Evolutionary conservation across 768 basidiomycete species (phyloP).

Genomic region (Termitomyces sp.): DNA sequence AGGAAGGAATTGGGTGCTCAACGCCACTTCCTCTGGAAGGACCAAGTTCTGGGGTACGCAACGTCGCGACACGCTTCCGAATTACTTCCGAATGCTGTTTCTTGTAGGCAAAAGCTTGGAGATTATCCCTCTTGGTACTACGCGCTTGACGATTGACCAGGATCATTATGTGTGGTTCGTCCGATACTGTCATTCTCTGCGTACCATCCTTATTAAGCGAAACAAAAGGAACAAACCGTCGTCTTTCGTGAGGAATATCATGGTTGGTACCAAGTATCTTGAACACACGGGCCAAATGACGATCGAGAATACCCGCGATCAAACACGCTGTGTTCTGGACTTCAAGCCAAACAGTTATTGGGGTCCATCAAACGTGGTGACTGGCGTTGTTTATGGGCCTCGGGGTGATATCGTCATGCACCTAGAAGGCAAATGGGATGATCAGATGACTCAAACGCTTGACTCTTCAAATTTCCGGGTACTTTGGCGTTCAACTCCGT

Average conservation of each 20-base stretch:
- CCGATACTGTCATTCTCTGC: not conserved
- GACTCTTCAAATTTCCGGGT: conserved; percentile 66
- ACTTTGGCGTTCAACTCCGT: conserved; percentile 73
- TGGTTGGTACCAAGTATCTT: conserved; percentile 88
- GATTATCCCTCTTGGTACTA: conserved; percentile 74
- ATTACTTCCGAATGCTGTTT: conserved; percentile 12
- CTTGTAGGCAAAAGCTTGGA: conserved; percentile 80
- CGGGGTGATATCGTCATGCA: conserved; percentile 51
- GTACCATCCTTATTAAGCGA: not conserved
- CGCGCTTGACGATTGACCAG: conserved; percentile 58
- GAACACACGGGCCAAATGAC: conserved; percentile 81
- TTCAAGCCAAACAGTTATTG: conserved; percentile 87
- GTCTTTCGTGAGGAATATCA: conserved; percentile 83
- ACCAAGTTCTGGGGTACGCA: conserved; percentile 87
- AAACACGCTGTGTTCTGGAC: conserved; percentile 63
- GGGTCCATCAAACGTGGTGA: conserved; percentile 71
- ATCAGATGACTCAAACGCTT: conserved; percentile 65
- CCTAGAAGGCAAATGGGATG: conserved; percentile 91
- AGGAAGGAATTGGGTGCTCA: conserved; percentile 71
- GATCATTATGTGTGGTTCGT: conserved; percentile 71
- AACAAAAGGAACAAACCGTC: conserved; percentile 73
- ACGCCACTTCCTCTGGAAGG: conserved; percentile 73
- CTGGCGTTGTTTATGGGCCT: conserved; percentile 51
- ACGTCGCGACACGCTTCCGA: conserved; percentile 3
- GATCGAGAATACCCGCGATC: conserved; percentile 56